Percentiles rank a stretch among this genome's conserved stretches.
Conservation (phyloP, 345 rosid genomes). For the Citrus unshiu region DNA sequence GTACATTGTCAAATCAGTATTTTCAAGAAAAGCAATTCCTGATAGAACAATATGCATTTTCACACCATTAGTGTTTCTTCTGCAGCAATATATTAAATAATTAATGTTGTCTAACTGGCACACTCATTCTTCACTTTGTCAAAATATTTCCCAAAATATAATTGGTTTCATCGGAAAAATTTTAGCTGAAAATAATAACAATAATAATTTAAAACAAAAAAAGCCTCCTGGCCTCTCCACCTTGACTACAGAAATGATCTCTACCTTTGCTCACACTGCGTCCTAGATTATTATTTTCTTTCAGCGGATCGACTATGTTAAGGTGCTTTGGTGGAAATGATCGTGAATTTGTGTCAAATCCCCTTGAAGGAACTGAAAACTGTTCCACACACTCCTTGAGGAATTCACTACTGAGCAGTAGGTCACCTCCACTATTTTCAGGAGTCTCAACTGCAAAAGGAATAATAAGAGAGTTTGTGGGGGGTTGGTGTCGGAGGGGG, state of each 20-base stretch:
- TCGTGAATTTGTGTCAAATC: constrained; percentile 50
- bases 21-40: background rate
- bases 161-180: background rate
- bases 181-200: background rate
- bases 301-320: constrained; percentile 82
- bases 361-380: constrained; percentile 60
- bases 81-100: background rate
- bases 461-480: background rate
- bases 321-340: constrained; percentile 68
- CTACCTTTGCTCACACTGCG: constrained; percentile 97
- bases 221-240: background rate
- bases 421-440: constrained; percentile 55
- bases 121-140: background rate
- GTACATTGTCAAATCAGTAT: background rate
- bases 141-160: background rate
- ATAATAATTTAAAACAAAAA: background rate
- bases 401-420: constrained; percentile 61
- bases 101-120: background rate
- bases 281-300: constrained; percentile 85
- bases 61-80: background rate
- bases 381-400: constrained; percentile 53
- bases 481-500: background rate
- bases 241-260: background rate
- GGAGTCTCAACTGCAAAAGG: constrained; percentile 45
- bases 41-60: background rate